Conservation (phyloP, 495 filamentous ascomycete genomes). For the Staphylotrichum longicolle region DNA sequence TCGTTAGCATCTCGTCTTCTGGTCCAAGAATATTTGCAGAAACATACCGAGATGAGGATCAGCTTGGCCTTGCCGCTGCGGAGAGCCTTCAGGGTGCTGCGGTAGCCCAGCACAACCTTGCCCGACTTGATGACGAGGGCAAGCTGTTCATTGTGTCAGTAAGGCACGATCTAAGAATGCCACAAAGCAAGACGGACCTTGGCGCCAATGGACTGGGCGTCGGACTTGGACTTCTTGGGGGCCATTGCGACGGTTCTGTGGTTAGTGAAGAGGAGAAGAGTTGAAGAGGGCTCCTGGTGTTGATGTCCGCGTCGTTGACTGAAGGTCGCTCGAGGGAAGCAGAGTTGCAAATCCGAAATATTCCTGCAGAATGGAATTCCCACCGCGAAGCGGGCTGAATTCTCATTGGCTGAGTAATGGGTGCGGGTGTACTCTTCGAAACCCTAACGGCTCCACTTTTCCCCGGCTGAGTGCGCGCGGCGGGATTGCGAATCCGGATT, state of each 20-base stretch:
- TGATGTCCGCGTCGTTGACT: slow-evolving; percentile 29
- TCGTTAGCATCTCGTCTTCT: neutral
- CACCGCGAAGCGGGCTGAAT: slow-evolving; percentile 16
- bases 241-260: slow-evolving; percentile 58
- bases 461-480: slow-evolving; percentile 16
- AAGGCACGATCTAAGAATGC: neutral
- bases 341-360: slow-evolving; percentile 27
- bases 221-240: slow-evolving; percentile 93
- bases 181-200: slow-evolving; percentile 39
- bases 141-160: slow-evolving; percentile 41
- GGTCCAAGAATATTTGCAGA: slow-evolving; percentile 32
- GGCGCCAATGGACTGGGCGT: slow-evolving; percentile 85
- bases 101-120: slow-evolving; percentile 80
- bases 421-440: slow-evolving; percentile 27
- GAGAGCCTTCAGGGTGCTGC: slow-evolving; percentile 93
- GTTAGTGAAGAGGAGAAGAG: slow-evolving; percentile 13
- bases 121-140: slow-evolving; percentile 96
- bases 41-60: slow-evolving; percentile 48
- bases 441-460: slow-evolving; percentile 47
- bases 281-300: slow-evolving; percentile 17
- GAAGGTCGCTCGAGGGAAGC: slow-evolving; percentile 24
- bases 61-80: slow-evolving; percentile 81
- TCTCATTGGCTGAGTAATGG: slow-evolving; percentile 21
- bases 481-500: slow-evolving; percentile 32
- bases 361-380: slow-evolving; percentile 15